Evolutionary conservation across 1,284 basidiomycete genomes (phyloP).

Genomic region (Mycena citricolor): DNA sequence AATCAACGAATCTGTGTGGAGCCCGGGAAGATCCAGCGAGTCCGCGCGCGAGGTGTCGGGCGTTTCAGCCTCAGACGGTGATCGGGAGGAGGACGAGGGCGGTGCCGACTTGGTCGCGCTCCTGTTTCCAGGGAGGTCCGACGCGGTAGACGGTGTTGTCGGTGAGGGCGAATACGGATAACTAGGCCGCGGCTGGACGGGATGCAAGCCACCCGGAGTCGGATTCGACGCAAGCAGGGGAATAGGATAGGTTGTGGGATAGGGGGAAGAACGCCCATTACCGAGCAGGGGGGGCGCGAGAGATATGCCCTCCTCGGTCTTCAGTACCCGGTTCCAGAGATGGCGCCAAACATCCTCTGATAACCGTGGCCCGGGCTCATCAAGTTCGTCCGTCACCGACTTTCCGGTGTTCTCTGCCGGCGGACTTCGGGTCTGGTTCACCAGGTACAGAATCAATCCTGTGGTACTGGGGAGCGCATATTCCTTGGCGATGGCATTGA

Average conservation of each 20-base stretch:
- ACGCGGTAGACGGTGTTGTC: constrained; percentile 50
- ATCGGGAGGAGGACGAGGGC: constrained; percentile 37
- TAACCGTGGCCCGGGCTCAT: constrained; percentile 68
- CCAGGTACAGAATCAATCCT: constrained; percentile 76
- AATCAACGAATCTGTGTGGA: constrained; percentile 61
- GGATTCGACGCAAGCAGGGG: constrained; percentile 47
- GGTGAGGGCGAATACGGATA: constrained; percentile 51
- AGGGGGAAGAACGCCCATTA: constrained; percentile 44
- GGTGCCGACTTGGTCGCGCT: constrained; percentile 51
- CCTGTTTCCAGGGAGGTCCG: constrained; percentile 43
- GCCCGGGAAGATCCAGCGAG: constrained; percentile 62
- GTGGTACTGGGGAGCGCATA: constrained; percentile 80
- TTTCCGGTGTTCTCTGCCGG: constrained; percentile 23
- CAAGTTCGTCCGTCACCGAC: constrained; percentile 32
- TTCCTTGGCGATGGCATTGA: constrained; percentile 81
- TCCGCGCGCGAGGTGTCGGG: constrained; percentile 57
- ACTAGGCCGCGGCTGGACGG: constrained; percentile 30
- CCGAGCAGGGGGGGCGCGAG: constrained; percentile 42
- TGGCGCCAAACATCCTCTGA: constrained; percentile 84
- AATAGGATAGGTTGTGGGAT: constrained; percentile 40
- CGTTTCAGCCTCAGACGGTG: constrained; percentile 44
- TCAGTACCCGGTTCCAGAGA: constrained; percentile 72
- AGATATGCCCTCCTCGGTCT: constrained; percentile 52
- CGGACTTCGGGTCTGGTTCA: constrained; percentile 37
- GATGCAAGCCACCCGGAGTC: constrained; percentile 34